Percentiles rank a stretch among this genome's conserved stretches.
Evolutionary conservation across 805 yeast genomes (phyloP).

Genomic region (Saccharomycopsis fermentans): DNA sequence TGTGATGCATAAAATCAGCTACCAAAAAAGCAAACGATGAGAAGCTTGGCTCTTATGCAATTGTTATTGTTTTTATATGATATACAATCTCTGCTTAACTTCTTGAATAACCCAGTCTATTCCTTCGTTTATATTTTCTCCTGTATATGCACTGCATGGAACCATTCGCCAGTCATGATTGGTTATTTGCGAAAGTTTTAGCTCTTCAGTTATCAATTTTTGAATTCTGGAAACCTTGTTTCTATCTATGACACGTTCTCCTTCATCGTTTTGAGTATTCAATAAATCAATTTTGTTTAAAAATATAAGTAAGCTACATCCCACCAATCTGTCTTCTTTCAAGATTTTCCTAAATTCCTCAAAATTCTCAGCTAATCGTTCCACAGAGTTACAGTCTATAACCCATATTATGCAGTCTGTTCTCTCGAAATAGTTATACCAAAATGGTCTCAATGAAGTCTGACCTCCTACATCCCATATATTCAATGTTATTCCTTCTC

Average conservation of each 20-base stretch:
- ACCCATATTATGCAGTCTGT: slow-evolving; percentile 81
- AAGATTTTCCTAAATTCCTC: slow-evolving; percentile 54
- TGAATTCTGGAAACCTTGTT: slow-evolving; percentile 9
- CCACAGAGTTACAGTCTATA: slow-evolving; percentile 53
- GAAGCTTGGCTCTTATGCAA: background rate
- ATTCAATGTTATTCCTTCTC: slow-evolving; percentile 38
- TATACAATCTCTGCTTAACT: slow-evolving; percentile 31
- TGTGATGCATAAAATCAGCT: background rate
- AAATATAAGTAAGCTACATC: slow-evolving; percentile 55
- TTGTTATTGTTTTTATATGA: slow-evolving; percentile 16
- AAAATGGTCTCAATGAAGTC: slow-evolving; percentile 67
- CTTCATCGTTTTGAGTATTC: slow-evolving; percentile 20
- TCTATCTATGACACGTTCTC: slow-evolving; percentile 2
- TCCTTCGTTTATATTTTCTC: slow-evolving; percentile 30
- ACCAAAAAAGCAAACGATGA: background rate
- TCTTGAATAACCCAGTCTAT: slow-evolving; percentile 36
- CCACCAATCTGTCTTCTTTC: slow-evolving; percentile 57
- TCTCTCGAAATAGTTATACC: slow-evolving; percentile 88
- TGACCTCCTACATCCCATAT: slow-evolving; percentile 95
- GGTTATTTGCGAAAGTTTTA: slow-evolving; percentile 27
- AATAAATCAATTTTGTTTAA: slow-evolving; percentile 68
- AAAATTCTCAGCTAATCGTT: slow-evolving; percentile 55
- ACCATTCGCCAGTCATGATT: slow-evolving; percentile 34
- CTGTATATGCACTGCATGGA: slow-evolving; percentile 41
- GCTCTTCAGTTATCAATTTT: slow-evolving; percentile 12